Percentiles rank a stretch among this genome's conserved stretches.
These are phyloP conservation scores for Dillenia turbinata DNA, from an alignment of 164 flowering plant genomes.

Conservation along the genomic window DNA sequence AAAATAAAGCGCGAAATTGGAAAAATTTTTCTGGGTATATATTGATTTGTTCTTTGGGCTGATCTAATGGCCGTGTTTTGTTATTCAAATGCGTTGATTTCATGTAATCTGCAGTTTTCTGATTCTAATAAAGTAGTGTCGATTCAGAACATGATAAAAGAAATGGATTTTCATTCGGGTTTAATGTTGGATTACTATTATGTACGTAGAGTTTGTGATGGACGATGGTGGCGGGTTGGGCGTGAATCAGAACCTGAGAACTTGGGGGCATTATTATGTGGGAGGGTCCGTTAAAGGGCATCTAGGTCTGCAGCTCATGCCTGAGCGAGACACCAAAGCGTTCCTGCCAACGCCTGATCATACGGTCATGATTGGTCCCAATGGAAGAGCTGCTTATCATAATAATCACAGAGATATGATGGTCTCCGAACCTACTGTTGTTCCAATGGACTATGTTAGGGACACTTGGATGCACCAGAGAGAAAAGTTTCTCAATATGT, in stretches of 20 bases:
- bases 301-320: slow-evolving; percentile 72
- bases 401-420: slow-evolving; percentile 28
- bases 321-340: slow-evolving; percentile 39
- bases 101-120: too few species aligned
- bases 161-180: background rate
- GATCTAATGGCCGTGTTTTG: too few species aligned
- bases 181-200: background rate
- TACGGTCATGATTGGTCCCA: slow-evolving; percentile 24
- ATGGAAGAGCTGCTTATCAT: slow-evolving; percentile 29
- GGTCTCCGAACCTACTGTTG: slow-evolving; percentile 28
- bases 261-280: slow-evolving; percentile 64
- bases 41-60: too few species aligned
- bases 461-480: slow-evolving; percentile 42
- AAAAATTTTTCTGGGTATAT: too few species aligned
- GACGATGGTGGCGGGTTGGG: slow-evolving; percentile 64
- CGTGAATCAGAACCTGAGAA: slow-evolving; percentile 25
- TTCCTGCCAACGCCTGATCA: slow-evolving; percentile 37
- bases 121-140: too few species aligned
- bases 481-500: slow-evolving; percentile 35
- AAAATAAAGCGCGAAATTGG: too few species aligned
- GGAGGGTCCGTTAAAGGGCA: slow-evolving; percentile 56
- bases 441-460: slow-evolving; percentile 38
- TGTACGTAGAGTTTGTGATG: slow-evolving; percentile 23
- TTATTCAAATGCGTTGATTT: too few species aligned
- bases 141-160: too few species aligned